Conservation (phyloP, 148 eudicot genomes). For the Tetragonia tetragonoides region DNA sequence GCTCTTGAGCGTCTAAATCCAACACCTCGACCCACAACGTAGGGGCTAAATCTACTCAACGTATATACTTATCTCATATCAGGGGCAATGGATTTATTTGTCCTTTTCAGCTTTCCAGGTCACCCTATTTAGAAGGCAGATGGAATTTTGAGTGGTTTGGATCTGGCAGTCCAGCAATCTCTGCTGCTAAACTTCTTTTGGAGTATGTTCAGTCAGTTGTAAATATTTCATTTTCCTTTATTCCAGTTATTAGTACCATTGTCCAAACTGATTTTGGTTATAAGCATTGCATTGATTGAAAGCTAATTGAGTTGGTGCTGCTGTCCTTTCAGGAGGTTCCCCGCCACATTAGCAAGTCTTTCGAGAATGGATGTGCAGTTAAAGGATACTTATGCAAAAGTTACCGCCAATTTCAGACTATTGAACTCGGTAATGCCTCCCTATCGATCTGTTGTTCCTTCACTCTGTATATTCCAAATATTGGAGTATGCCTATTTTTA, state of each 20-base stretch:
- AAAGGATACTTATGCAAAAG: slow-evolving; percentile 68
- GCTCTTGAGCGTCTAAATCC: slow-evolving; percentile 91
- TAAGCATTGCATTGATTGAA: slow-evolving; percentile 10
- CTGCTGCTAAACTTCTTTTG: slow-evolving; percentile 50
- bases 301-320: slow-evolving; percentile 19
- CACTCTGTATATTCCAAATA: neutral
- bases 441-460: neutral
- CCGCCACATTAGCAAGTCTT: slow-evolving; percentile 59
- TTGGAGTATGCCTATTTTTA: neutral
- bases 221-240: slow-evolving; percentile 10
- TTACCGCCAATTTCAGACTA: slow-evolving; percentile 56
- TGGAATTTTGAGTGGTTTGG: slow-evolving; percentile 96
- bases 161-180: slow-evolving; percentile 61
- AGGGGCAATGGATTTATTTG: slow-evolving; percentile 33
- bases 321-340: slow-evolving; percentile 63
- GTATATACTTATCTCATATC: slow-evolving; percentile 14
- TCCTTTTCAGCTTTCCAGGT: slow-evolving; percentile 69
- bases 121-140: slow-evolving; percentile 80
- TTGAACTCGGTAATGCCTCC: slow-evolving; percentile 62
- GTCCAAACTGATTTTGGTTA: neutral
- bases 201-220: slow-evolving; percentile 50
- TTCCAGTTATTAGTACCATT: slow-evolving; percentile 3
- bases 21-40: slow-evolving; percentile 96
- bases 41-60: slow-evolving; percentile 43
- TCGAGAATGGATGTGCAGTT: slow-evolving; percentile 63